Base-by-base conservation (phyloP, 805 yeast genomes). In the Candida pseudoglaebosa region DNA sequence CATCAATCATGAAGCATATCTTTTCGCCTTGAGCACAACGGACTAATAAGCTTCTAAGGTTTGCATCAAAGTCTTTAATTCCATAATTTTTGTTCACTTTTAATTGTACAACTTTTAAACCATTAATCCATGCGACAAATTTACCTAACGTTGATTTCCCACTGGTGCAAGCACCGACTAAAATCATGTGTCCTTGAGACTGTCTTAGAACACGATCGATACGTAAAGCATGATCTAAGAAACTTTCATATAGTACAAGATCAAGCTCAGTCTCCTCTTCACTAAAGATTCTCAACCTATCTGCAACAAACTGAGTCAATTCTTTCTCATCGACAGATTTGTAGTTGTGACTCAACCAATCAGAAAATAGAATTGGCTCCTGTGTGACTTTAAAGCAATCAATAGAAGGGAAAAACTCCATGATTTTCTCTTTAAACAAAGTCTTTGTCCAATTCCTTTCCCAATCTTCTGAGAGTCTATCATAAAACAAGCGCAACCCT, bases 101-200 rank as follows among this genome's bases (percentile, higher is more conserved):
- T 24, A 91, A 67, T 44, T 80, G 85, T 14, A 71, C 61, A 0
- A 80, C 69, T 19, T 67, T 72, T 14, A 86, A 53, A 0, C 96
- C 96, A 55, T 85, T 84, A 62, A 89, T 77, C 98, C 98, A 91
- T 0, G 95, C 79, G 4, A 86, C 96, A 70, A 91, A 91, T 44
- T 79, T 75, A 0, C 84, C 69, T 38, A 89, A 52, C 0, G 90
- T 81, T 0, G 87, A 73, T 56, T 85, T 86, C 1, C 97, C 97
- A 47, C 89, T 78, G 1, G 95, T 76, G 38, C 87, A 74, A 1
- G 86, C 78, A 0, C 97, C 98, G 15, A 86, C 83, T 28, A 91
- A 56, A 46, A 91, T 85, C 69, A 86, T 59, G 57, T 91, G 98
- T 0, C 98, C 98, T 52, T 90, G 97, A 0, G 82, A 80, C 51